Conservation (phyloP, 1,284 basidiomycete species). For the Moesziomyces parantarcticus region DNA sequence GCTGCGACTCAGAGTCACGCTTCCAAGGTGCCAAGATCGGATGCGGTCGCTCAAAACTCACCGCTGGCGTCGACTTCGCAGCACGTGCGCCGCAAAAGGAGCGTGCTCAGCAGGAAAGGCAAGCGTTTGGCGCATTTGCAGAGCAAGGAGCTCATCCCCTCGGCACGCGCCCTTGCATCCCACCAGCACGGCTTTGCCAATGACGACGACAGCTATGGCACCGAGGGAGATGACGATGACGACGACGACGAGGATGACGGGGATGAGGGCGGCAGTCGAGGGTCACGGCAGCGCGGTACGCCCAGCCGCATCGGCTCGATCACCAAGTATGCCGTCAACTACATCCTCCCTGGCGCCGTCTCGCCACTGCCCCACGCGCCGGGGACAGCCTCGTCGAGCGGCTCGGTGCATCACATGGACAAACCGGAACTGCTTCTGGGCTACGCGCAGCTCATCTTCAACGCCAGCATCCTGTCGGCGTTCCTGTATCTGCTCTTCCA, state of each 20-base stretch:
- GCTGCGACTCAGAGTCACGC: neutral
- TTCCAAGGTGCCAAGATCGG: conserved; percentile 2
- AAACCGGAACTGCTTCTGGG: conserved; percentile 55
- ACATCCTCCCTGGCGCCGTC: conserved; percentile 37
- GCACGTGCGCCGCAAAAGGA: conserved; percentile 29
- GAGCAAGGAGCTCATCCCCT: conserved; percentile 29
- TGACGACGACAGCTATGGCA: conserved; percentile 21
- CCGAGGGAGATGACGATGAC: conserved; percentile 22
- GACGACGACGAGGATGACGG: conserved; percentile 7
- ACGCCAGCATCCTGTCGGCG: conserved; percentile 83
- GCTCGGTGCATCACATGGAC: conserved; percentile 32
- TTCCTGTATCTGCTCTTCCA: conserved; percentile 86
- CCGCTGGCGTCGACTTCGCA: conserved; percentile 5
- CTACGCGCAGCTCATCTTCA: conserved; percentile 88
- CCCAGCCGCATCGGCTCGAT: conserved; percentile 45
- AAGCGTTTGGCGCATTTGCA: conserved; percentile 45
- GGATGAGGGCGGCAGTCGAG: neutral
- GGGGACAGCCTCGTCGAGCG: neutral
- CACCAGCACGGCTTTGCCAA: neutral
- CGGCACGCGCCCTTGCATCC: conserved; percentile 7
- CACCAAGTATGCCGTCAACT: conserved; percentile 52
- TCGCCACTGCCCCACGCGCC: conserved; percentile 23
- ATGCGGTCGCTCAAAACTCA: neutral
- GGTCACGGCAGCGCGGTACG: conserved; percentile 10
- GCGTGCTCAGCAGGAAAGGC: conserved; percentile 45